These are phyloP conservation scores for Paspalum notatum DNA, from an alignment of 176 grass and related monocot species.

Conservation along the genomic window DNA sequence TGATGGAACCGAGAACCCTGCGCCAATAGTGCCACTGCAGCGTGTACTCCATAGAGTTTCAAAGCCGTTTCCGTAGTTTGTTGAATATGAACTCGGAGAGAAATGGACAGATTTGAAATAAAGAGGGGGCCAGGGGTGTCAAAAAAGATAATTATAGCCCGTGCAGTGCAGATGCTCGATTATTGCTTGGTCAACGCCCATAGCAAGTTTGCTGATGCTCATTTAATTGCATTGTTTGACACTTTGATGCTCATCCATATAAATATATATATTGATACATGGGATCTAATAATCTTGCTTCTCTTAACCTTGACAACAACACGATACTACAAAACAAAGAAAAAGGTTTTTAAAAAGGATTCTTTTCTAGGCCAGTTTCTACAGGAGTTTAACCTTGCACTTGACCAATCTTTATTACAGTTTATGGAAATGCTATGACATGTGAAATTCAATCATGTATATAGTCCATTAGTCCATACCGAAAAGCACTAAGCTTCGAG, in stretches of 20 bases:
- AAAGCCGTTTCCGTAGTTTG: background rate
- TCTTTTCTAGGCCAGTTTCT: no score
- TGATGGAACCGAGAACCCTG: background rate
- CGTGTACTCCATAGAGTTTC: background rate
- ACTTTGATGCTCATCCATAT: background rate
- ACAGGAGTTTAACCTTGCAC: no score
- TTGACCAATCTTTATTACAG: no score
- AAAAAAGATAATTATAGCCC: background rate
- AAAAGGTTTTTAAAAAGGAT: no score
- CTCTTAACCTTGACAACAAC: no score
- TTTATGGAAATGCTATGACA: no score
- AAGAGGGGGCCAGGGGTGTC: no score
- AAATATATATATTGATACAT: no score
- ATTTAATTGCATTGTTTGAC: slow-evolving; percentile 1
- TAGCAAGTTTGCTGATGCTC: slow-evolving; percentile 5
- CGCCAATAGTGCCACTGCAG: background rate
- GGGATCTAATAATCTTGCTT: background rate
- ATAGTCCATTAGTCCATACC: no score
- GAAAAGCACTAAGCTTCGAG: no score
- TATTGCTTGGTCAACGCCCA: slow-evolving; percentile 21
- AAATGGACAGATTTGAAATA: slow-evolving; percentile 12
- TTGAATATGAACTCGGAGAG: background rate
- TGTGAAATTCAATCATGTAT: background rate
- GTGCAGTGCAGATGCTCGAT: background rate
- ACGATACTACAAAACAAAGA: no score